Evolutionary conservation across 1,284 basidiomycete species (phyloP), one percentile per base, ranked within the genome.

Genomic region (Amylostereum areolatum): DNA sequence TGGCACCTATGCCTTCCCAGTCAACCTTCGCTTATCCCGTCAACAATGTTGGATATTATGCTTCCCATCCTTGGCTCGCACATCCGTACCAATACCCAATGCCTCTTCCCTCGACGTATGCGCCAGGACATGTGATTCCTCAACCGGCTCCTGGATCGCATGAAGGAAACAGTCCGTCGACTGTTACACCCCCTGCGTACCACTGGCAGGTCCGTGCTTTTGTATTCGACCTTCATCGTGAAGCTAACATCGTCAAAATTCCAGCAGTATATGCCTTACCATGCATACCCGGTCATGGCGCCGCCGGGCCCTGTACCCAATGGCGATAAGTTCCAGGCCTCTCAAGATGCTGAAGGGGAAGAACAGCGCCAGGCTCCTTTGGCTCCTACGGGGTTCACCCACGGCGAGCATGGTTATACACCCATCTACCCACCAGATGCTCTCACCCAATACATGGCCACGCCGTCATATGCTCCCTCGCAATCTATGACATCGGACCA

Each of bases 371-470:
- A 43, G 28, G 52, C 47, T 7, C 75, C 85, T 30, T 65, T 87
- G 11, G 67, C 75, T 36, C 79, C 85, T 2, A 78, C 81, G 0
- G 83, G 83, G 3, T 89, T 88, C 58, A 77, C 85, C 48, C 83
- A 86, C 53, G 79, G 81, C 45, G 82, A 85, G 48, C 80, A 84
- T 48, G 84, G 85, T 3, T 70, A 88, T 18, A 77, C 86, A 46
- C 77, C 86, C 12, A 74, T 86, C 29, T 89, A 89, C 62, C 79
- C 78, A 29, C 81, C 80, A 4, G 84, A 89, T 44, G 83, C 79
- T 2, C 68, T 86, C 28, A 75, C 73, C 44, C 70, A 76, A 46
- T 80, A 81, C 51, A 76, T 80, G 74, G 56, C 70, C 12, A 68
- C 25, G 45, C n/a, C 27, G n/a, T n/a, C n/a, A n/a, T n/a, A n/a